Evolutionary conservation across 352 stramenopile species (phyloP).

Genomic region (Blastocystis sp.): DNA sequence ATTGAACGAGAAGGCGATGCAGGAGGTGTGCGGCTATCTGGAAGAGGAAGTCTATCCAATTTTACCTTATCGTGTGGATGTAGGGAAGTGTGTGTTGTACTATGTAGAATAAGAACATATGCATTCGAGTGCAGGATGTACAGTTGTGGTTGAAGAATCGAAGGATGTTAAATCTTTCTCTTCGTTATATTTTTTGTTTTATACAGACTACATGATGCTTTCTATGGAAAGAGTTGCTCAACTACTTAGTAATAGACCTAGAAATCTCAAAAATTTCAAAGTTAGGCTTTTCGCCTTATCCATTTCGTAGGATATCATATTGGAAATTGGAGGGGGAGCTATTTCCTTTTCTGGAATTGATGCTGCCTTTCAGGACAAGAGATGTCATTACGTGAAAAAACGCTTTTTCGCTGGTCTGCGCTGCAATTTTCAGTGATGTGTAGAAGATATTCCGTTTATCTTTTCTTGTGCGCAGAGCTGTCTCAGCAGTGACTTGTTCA

Average conservation of each 20-base stretch:
- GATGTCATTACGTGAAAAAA: neutral
- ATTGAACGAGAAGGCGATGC: neutral
- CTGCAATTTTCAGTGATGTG: neutral
- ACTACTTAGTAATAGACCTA: neutral
- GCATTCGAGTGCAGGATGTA: neutral
- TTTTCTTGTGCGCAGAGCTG: neutral
- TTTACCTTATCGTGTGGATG: neutral
- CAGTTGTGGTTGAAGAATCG: conserved; percentile 13
- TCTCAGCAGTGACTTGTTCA: neutral
- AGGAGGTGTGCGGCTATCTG: neutral
- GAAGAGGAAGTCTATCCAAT: conserved; percentile 36
- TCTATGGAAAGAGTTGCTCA: neutral
- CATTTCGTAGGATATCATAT: neutral
- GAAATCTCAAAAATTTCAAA: neutral
- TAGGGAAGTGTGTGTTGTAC: neutral
- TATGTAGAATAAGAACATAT: conserved; percentile 4
- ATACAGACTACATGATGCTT: neutral
- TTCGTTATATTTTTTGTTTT: conserved; percentile 15
- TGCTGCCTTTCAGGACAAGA: neutral
- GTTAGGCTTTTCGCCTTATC: neutral
- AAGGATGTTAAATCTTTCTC: neutral
- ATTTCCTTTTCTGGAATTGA: neutral
- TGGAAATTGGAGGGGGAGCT: neutral
- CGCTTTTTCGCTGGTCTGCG: conserved; percentile 1
- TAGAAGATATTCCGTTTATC: conserved; percentile 27